Conservation (phyloP, 345 rosid genomes). For the Citrus cavaleriei region DNA sequence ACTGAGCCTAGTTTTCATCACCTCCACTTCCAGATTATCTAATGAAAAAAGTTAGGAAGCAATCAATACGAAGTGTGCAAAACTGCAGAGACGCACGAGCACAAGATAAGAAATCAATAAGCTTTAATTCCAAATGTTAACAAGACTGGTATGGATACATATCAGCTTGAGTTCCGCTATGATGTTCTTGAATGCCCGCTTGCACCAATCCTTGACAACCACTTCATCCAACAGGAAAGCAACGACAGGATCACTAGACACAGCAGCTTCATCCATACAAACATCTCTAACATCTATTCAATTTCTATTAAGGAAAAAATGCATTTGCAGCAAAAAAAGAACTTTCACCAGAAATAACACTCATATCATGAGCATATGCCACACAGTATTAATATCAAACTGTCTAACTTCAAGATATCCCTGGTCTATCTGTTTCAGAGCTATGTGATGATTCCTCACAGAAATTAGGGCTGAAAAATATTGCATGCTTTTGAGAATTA, state of each 20-base stretch:
- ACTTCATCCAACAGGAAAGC: constrained; percentile 99
- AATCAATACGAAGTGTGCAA: neutral
- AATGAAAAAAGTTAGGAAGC: constrained; percentile 39
- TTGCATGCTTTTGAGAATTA: neutral
- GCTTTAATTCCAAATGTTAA: constrained; percentile 5
- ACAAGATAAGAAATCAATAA: neutral
- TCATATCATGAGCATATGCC: neutral
- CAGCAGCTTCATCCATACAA: constrained; percentile 98
- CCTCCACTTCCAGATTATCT: constrained; percentile 65
- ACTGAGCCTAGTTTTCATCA: constrained; percentile 51
- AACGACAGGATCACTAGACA: constrained; percentile 90
- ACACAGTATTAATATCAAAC: neutral
- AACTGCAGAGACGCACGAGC: constrained; percentile 7
- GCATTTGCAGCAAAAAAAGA: constrained; percentile 5
- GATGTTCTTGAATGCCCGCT: constrained; percentile 61
- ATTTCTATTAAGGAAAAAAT: constrained; percentile 45
- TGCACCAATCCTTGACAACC: constrained; percentile 98
- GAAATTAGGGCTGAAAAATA: neutral
- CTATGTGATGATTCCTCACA: neutral
- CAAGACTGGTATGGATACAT: constrained; percentile 65
- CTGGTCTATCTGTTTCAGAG: neutral
- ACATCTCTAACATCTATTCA: constrained; percentile 85
- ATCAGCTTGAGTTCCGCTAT: constrained; percentile 56
- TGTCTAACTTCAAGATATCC: neutral
- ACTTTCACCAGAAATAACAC: neutral